Conservation (phyloP, 2,329 filamentous ascomycete species). For the Huntiella abstrusa region DNA sequence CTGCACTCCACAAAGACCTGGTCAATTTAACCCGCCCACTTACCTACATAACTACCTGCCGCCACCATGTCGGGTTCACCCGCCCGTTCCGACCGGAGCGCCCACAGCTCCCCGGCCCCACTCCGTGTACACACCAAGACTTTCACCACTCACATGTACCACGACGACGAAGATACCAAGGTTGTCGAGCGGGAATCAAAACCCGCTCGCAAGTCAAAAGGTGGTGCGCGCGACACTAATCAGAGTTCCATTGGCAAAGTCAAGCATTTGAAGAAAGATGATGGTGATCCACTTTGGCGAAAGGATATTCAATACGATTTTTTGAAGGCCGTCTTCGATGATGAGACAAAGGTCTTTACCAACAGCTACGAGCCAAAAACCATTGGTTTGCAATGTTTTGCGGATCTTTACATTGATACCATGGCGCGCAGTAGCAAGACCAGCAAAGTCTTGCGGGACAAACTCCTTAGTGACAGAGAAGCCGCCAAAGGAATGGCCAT, state of each 20-base stretch:
- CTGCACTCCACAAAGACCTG: no score
- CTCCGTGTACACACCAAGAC: conserved; percentile 23
- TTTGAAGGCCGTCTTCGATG: conserved; percentile 59
- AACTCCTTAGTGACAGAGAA: conserved; percentile 76
- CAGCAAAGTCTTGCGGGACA: conserved; percentile 94
- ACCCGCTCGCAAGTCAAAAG: conserved; percentile 14
- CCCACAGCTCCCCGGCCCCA: conserved; percentile 26
- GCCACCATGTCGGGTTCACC: conserved; percentile 12
- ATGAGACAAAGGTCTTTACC: conserved; percentile 61
- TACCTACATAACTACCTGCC: not conserved
- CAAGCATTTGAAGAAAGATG: conserved; percentile 70
- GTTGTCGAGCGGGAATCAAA: conserved; percentile 23
- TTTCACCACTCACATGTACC: conserved; percentile 25
- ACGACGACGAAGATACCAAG: conserved; percentile 29
- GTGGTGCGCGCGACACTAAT: conserved; percentile 18
- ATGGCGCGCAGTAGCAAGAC: conserved; percentile 99
- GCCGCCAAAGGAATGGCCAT: conserved; percentile 97
- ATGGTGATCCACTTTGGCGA: conserved; percentile 72
- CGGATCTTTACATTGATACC: conserved; percentile 92
- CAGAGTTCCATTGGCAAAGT: conserved; percentile 45
- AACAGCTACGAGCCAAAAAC: conserved; percentile 58
- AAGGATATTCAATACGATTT: conserved; percentile 83
- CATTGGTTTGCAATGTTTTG: conserved; percentile 56
- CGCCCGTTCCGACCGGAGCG: conserved; percentile 27
- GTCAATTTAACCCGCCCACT: no score